Base-by-base conservation (phyloP, 257 asterid species). In the Ilex asprella region DNA sequence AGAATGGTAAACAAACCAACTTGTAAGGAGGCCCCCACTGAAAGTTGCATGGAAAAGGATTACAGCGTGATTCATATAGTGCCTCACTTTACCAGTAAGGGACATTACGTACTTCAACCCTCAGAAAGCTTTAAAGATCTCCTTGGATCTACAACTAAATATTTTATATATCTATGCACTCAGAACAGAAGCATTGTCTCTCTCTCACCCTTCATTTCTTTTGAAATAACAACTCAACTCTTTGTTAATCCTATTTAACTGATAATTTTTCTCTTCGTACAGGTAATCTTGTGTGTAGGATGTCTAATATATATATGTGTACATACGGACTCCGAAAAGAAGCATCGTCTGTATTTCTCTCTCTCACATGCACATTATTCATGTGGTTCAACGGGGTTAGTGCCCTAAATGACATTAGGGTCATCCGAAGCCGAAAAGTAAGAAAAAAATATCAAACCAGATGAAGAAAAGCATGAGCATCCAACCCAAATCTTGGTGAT, bases 401-500 rank as follows among this genome's bases (percentile, higher is more conserved):
- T 39, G 50, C 68, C 61, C 39, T 15, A 63, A 67, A 59, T 64
- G 77, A 58, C 76, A 67, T 75, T 54, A 61, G 69, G 77, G 72
- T 78, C 73, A 82, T 73, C 75, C 54, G 62, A 55, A 62, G 79
- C 80, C 73, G 70, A 43, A 67, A 81, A 77, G 80, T 63, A 53
- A 77, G 79, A 72, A 62, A 73, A 79, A 39, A 39, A 21, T 81
- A 73, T 77, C 81, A 70, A 69, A 62, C 88, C 88, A 79, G 63
- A 63, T 63, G 12, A 54, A 53, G 69, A 69, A 79, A 78, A 78
- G 70, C 85, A 81, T 84, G 77, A 78, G 70, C 85, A 81, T 84
- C 91, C 76, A 61, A 72, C 69, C 71, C 57, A 79, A 58, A 87
- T 87, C 94, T 87, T 73, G 67, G 31, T 67, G 96, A 87, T 70